These are phyloP conservation scores for Tylopilus intermedius DNA, from an alignment of 768 basidiomycete species.

Conservation along the genomic window DNA sequence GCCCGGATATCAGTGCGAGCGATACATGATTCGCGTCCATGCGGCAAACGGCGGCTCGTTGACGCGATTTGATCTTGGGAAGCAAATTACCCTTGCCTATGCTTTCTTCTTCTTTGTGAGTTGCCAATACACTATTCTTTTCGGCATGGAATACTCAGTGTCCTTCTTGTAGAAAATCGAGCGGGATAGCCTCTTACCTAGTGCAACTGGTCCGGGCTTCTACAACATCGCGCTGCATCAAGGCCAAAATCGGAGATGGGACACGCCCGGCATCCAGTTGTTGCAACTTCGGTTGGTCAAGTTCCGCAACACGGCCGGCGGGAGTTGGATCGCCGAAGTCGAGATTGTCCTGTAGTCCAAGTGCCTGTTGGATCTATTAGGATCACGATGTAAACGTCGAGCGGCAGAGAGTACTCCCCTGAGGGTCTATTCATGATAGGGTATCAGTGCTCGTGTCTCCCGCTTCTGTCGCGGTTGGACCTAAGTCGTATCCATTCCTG, in stretches of 20 bases:
- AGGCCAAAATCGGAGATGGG: neutral
- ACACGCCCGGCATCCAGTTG: slow-evolving; percentile 4
- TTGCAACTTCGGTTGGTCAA: slow-evolving; percentile 7
- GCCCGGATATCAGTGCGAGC: neutral
- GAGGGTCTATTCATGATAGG: too few relatives aligned
- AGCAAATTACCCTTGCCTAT: neutral
- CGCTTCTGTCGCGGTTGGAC: too few relatives aligned
- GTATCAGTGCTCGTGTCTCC: too few relatives aligned
- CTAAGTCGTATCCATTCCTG: too few relatives aligned
- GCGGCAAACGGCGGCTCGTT: neutral
- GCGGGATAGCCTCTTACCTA: neutral
- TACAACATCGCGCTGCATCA: slow-evolving; percentile 14
- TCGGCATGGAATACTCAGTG: too few relatives aligned
- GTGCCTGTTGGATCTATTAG: too few relatives aligned
- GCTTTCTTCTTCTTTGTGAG: neutral
- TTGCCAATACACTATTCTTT: neutral
- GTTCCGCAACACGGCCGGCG: neutral
- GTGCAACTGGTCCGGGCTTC: neutral
- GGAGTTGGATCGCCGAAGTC: neutral
- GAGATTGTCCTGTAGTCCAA: too few relatives aligned
- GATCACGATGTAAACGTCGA: too few relatives aligned
- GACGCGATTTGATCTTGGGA: slow-evolving; percentile 6
- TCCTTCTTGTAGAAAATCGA: slow-evolving; percentile 1
- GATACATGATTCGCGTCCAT: neutral
- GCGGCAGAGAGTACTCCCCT: too few relatives aligned